Base-by-base conservation (phyloP, 1,139 yeast species). In the Blastobotrys buckinghamii region DNA sequence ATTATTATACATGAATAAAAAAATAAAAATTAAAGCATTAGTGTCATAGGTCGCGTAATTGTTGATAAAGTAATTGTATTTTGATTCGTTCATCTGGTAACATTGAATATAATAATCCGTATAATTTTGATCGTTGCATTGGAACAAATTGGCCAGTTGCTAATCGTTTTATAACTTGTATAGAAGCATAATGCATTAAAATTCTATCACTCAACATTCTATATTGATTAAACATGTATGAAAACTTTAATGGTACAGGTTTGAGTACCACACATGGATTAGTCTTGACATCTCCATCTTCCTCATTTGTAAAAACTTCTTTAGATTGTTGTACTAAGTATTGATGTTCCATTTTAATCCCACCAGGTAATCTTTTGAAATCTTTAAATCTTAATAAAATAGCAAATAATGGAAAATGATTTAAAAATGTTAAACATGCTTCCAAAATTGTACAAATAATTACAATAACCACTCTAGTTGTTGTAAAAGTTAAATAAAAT, bases 311-410 rank as follows among this genome's bases (percentile, higher is more conserved):
- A n/a, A 24, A 30, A 30, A 13, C 39, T 29, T 15, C 29, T 29
- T 15, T 32, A 17, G 16, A 8, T 17, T 19, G 6, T n/a, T 22
- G 6, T 36, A 6, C 7, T 22, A 10, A 36, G 12, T 19, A 35
- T 24, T 45, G 42, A 20, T 45, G 39, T 16, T 67, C 67, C 51
- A 86, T 71, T 7, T 66, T 68, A 6, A 92, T 72, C 0, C 97
- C 97, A 1, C 96, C 96, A n/a, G 97, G 98, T 17, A 94, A 70
- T 54, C 99, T 72, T 50, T 77, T 79, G 10, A 89, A 81, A 61
- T 90, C 94, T 63, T 92, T 94, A 45, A 88, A 50, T 57, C 94
- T 80, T 41, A 92, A 68, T 47, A 94, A 68, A 1, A 90, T 64
- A 1, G 89, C 90, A 68, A 92, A 92, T 19, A 90, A 63, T 0